These are phyloP conservation scores for Porphyrellus cyaneotinctus DNA, from an alignment of 768 basidiomycete genomes.

Conservation along the genomic window DNA sequence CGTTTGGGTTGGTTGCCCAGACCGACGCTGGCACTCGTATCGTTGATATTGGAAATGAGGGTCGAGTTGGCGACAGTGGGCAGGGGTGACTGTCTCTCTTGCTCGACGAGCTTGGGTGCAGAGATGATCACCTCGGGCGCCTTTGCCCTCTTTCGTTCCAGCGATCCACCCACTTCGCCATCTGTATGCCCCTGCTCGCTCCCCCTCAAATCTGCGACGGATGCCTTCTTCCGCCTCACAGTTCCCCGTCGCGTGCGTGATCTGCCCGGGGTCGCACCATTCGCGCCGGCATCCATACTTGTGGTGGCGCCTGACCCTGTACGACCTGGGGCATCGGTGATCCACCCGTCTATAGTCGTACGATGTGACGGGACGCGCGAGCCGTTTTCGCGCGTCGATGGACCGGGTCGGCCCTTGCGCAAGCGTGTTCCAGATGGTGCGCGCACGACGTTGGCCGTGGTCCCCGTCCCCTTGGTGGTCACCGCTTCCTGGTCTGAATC, in stretches of 20 bases:
- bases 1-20: not conserved
- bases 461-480: not conserved
- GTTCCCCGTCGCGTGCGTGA: constrained; percentile 3
- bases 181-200: constrained; percentile 28
- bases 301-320: not conserved
- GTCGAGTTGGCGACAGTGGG: not conserved
- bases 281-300: not conserved
- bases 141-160: not conserved
- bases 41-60: not conserved
- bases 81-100: not conserved
- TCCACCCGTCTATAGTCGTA: constrained; percentile 16
- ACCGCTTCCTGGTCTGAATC: constrained; percentile 19
- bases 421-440: not conserved
- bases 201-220: constrained; percentile 26
- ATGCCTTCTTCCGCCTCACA: constrained; percentile 15
- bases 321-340: constrained; percentile 9
- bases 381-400: not conserved
- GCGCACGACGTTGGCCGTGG: not conserved
- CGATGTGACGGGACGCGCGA: not conserved
- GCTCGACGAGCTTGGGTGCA: not conserved
- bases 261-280: not conserved
- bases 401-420: constrained; percentile 17
- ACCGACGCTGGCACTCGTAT: not conserved
- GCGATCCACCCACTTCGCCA: constrained; percentile 15
- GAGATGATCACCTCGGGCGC: no score